Percentiles rank a stretch among this genome's conserved stretches.
Conservation (phyloP, 257 asterid genomes). For the Solanum etuberosum region DNA sequence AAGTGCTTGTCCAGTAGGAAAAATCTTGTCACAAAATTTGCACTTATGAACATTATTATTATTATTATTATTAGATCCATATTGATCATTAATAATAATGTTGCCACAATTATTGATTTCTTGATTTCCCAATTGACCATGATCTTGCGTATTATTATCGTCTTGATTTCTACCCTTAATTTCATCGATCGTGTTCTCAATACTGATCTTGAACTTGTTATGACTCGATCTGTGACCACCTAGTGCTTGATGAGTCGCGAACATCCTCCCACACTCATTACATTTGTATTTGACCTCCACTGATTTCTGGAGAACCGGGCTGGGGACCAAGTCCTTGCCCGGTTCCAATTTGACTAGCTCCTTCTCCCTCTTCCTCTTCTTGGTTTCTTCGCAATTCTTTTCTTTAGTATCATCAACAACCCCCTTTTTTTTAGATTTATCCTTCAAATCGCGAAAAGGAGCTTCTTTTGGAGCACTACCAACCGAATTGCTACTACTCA, state of each 20-base stretch:
- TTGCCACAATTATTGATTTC: background rate
- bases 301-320: background rate
- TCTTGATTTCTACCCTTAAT: background rate
- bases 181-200: slow-evolving; percentile 12
- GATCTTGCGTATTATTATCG: background rate
- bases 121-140: background rate
- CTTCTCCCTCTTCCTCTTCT: background rate
- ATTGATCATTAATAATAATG: background rate
- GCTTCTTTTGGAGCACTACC: background rate
- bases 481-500: background rate
- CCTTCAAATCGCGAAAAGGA: background rate
- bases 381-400: background rate
- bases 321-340: background rate
- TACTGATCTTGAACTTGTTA: slow-evolving; percentile 21
- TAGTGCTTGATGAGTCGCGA: slow-evolving; percentile 28
- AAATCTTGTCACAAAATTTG: slow-evolving; percentile 9
- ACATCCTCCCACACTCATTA: slow-evolving; percentile 13
- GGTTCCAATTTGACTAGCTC: background rate
- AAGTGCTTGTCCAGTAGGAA: slow-evolving; percentile 18
- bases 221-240: slow-evolving; percentile 66
- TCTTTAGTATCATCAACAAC: background rate
- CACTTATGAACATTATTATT: background rate
- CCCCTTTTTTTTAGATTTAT: background rate
- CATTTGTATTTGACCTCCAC: slow-evolving; percentile 13
- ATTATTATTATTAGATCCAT: background rate